Evolutionary conservation across 1,284 basidiomycete species (phyloP), one percentile per base, ranked within the genome.

Genomic region (Sporisorium reilianum): DNA sequence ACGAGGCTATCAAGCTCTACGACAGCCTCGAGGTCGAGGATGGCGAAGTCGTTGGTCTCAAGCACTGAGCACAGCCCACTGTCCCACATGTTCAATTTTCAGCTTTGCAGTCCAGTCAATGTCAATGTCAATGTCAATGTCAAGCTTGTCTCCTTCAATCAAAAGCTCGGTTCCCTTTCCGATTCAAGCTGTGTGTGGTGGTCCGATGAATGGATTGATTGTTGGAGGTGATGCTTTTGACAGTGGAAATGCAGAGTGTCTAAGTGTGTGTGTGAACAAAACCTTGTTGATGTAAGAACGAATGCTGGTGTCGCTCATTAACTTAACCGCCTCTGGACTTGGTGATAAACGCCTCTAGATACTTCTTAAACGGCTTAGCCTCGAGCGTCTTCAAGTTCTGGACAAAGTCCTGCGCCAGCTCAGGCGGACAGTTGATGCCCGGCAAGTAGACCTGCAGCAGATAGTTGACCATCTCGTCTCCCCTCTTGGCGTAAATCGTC

Each of bases 401-500:
- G 0, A 55, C 69, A 52, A 98, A 93, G 72, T 96, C 93, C 53
- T 90, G 78, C 0, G 92, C 91, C 26, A 90, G 90, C 28, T 91
- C 89, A 10, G 89, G 85, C 22, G 95, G 94, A 89, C 95, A 97
- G 70, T 91, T 89, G 85, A 96, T 91, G 14, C 93, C 90, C 1
- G 96, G 95, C 26, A 99, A 89, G 85, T 94, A 94, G 40, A 91
- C 90, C 51, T 87, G 88, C 10, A 91, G 85, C 74, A 99, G 90
- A 86, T 91, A 97, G 62, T 92, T 89, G 81, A 92, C 89, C 2
- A 92, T 91, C 86, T 99, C 97, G 64, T 90, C 87, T 0, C 93
- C 93, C 64, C 97, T 88, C 14, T 90, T 90, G 81, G 89, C 90
- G 69, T 90, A 89, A 18, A 96, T 89, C 3, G 89, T 89, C 82